Evolutionary conservation across 2,329 filamentous ascomycete species (phyloP), one percentile per base, ranked within the genome.

Genomic region (Epichloe baconii): DNA sequence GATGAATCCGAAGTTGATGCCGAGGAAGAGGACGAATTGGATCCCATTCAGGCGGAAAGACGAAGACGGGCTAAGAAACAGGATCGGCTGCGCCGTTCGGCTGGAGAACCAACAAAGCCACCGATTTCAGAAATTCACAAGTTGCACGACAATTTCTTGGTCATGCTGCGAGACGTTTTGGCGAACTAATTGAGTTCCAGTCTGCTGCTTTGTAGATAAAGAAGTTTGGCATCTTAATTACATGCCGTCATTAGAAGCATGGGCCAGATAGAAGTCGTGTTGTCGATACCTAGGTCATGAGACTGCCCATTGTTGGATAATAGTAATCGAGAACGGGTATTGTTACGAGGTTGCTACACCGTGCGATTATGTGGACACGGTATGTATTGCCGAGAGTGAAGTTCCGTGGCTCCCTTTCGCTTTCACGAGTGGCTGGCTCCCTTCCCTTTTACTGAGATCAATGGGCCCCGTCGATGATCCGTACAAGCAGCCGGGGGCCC

Each of bases 11-110:
- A 83, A 53, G 79, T 83, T 34, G 83, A 85, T 48, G 81, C 85
- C n/a, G 83, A 85, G 51, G 79, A 77, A 12, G 83, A 87, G 49
- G 88, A 94, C 52, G 83, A 90, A 53, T 68, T 86, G 54, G 90
- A 97, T 62, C 89, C 91, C 1, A 94, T 98, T 57, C 82, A 83
- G 55, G 86, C 87, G 5, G 93, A 97, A 72, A 75, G 91, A 53
- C 85, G 83, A 61, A 77, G 88, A 54, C 77, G 91, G 56, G 77
- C 80, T 8, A 86, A 83, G 71, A 81, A 78, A 58, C 86, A 90
- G 62, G 90, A 95, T 63, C 79, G 85, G 53, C 74, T 98, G 49
- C 78, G 88, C 56, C 76, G 88, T 49, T 84, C 79, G 43, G 88
- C 89, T 1, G 89, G 89, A 35, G 88, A 95, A 70, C 89, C 89